phyloP scores from a whole-genome alignment of 208 protist species.

The Vickermania spadyakhi region DNA sequence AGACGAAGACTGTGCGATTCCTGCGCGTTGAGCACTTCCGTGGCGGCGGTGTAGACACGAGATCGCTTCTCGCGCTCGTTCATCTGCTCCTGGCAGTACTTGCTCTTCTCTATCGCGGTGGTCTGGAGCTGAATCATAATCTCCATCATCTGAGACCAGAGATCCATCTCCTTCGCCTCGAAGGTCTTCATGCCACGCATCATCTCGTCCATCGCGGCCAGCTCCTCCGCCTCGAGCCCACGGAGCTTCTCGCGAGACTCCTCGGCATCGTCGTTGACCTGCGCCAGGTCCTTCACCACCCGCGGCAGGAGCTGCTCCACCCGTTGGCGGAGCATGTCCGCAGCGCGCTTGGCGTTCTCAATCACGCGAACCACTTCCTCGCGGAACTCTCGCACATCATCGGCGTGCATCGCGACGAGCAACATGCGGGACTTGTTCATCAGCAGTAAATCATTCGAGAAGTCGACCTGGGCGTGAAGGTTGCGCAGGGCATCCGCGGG shows the following conservation, averaged over 20 bases:
- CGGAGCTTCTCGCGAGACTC: constrained; percentile 18
- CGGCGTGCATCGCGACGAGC: constrained; percentile 42
- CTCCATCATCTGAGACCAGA: constrained; percentile 33
- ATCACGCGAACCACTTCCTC: constrained; percentile 32
- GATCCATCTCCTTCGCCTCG: constrained; percentile 29
- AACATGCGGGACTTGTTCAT: constrained; percentile 75
- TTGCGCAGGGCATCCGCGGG: constrained; percentile 46
- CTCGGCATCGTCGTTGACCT: constrained; percentile 15
- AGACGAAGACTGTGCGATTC: constrained; percentile 27
- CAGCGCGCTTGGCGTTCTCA: constrained; percentile 34
- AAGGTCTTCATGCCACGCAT: constrained; percentile 17
- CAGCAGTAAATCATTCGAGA: constrained; percentile 71
- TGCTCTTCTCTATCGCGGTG: constrained; percentile 29
- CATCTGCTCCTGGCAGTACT: constrained; percentile 42
- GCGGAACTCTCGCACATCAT: constrained; percentile 49
- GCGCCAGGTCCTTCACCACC: constrained; percentile 39
- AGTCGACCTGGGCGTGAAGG: constrained; percentile 69
- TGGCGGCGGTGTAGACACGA: constrained; percentile 19
- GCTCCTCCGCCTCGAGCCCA: constrained; percentile 23
- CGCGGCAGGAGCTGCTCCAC: constrained; percentile 25
- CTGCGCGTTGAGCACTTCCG: constrained; percentile 42
- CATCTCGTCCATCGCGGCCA: constrained; percentile 18
- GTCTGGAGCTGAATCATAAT: constrained; percentile 27
- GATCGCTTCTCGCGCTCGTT: constrained; percentile 45
- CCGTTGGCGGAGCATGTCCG: constrained; percentile 23